Evolutionary conservation across 2,329 filamentous ascomycete genomes (phyloP), one percentile per base, ranked within the genome.

Genomic region (Talaromyces islandicus): DNA sequence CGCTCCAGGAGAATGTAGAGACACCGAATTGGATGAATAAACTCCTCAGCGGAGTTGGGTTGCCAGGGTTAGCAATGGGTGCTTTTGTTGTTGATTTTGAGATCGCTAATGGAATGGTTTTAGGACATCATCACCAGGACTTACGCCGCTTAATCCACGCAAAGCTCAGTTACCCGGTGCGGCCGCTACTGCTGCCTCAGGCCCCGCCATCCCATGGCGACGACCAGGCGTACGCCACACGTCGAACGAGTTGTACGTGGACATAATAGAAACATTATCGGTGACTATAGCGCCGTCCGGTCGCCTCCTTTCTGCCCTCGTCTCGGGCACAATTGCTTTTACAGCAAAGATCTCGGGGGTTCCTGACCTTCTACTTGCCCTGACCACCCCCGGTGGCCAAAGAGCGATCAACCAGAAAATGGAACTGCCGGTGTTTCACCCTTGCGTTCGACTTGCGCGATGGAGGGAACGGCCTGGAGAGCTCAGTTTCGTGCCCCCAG

Each of bases 181-280:
- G 14, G 60, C 65, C 29, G 60, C 68, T 60, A 67, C 74, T 68
- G 67, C 63, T 53, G 64, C 68, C 65, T 75, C 67, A 60, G 78
- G 70, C 65, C 81, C 71, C 60, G 80, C 85, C 2, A 85, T 97
- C 46, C 92, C 92, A 1, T 99, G 94, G 94, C 85, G 94, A 63
- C 83, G 92, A 62, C 86, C 91, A 43, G 96, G 96, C 69, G 94
- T 99, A 57, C 85, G 92, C 17, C 94, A 99, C 74, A 97, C 93
- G 4, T 96, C 90, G 59, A 99, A 97, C 75, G 94, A 99, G 75
- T 82, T 99, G 66, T 97, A 97, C 73, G 93, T 96, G 60, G 94
- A 99, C 72, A 86, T 99, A 12, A 86, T 99, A 63, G 94, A 99
- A 78, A 91, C 90, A 1, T 80, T 99, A 0, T 85, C 87, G 1